phyloP scores from a whole-genome alignment of 2,329 filamentous ascomycete genomes.

The Aspergillus awamori region DNA sequence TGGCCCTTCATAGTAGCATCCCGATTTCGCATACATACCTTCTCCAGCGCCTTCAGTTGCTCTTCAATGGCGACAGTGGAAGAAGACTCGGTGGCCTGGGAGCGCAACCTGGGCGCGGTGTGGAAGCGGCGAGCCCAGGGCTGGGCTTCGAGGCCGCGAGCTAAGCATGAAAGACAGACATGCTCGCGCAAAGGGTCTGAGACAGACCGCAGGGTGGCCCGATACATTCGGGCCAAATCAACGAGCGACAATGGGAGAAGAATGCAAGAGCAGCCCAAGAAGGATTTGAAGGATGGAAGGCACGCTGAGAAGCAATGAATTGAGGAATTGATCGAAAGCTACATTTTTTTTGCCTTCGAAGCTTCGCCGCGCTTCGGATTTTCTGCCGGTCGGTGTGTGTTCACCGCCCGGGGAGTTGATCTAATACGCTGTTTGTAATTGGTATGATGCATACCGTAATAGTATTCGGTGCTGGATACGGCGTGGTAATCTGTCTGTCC shows the following conservation, averaged over 20 bases:
- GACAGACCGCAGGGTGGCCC: constrained; percentile 40
- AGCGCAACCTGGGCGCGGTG: constrained; percentile 23
- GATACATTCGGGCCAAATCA: constrained; percentile 38
- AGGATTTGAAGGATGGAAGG: not conserved
- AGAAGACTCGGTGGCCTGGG: constrained; percentile 4
- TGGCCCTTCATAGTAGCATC: not conserved
- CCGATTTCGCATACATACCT: constrained; percentile 9
- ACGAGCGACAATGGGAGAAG: not conserved
- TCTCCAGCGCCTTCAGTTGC: not conserved
- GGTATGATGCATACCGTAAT: not conserved
- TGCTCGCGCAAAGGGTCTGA: constrained; percentile 38
- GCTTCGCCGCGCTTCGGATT: constrained; percentile 14
- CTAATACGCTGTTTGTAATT: not conserved
- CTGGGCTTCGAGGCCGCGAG: constrained; percentile 28
- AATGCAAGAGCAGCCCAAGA: not conserved
- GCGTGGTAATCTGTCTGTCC: not conserved
- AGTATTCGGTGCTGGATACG: not conserved
- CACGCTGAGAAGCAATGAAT: not conserved
- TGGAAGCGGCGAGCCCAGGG: constrained; percentile 31
- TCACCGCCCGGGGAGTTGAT: constrained; percentile 17
- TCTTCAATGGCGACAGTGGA: not conserved
- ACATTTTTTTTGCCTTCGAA: constrained; percentile 7
- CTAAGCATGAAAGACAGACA: constrained; percentile 41
- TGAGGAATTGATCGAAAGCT: not conserved
- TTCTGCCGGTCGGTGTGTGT: constrained; percentile 15